Evolutionary conservation across 345 rosid species (phyloP), one percentile per base, ranked within the genome.

Genomic region (thale cress (Arabidopsis thaliana)): DNA sequence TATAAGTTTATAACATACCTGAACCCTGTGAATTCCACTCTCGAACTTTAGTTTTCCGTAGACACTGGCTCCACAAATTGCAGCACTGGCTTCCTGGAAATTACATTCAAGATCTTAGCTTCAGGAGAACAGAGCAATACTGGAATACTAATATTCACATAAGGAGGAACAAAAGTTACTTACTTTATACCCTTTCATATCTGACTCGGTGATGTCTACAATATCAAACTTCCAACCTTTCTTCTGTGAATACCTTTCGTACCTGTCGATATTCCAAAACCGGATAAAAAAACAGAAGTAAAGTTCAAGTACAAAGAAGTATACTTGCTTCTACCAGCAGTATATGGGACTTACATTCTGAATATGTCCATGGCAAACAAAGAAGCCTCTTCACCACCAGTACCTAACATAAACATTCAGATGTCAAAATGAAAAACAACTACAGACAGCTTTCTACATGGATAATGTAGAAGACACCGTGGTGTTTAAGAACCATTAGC

Each of bases 301-400:
- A 38, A 51, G 10, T 3, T 37, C 22, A n/a, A 58, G 60, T 38
- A 28, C 1, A 4, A 79, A 41, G 38, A 79, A 68, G 6, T 8
- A 55, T 68, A 38, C 36, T n/a, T 11, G 0, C 36, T 36, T 28
- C 67, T 34, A 44, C n/a, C 25, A 33, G 9, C n/a, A 13, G 16
- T 13, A 40, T 65, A 16, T 68, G 20, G 13, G 67, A 82, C 87
- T 89, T 82, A 90, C 98, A 95, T 90, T 78, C 84, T 90, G 67
- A 90, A 92, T 42, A 92, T 79, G 62, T 95, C 99, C 93, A 92
- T 87, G 36, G 97, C 94, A 82, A 95, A 95, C 82, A 95, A 84
- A 70, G 97, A 95, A 72, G 98, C 99, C 81, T 95, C 99, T 78
- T 95, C 97, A 20, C 98, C 99, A 79, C 97, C 98, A 70, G 89